Base-by-base conservation (phyloP, 371 early-diverging fungal species). In the Capillidium rhysosporum region DNA sequence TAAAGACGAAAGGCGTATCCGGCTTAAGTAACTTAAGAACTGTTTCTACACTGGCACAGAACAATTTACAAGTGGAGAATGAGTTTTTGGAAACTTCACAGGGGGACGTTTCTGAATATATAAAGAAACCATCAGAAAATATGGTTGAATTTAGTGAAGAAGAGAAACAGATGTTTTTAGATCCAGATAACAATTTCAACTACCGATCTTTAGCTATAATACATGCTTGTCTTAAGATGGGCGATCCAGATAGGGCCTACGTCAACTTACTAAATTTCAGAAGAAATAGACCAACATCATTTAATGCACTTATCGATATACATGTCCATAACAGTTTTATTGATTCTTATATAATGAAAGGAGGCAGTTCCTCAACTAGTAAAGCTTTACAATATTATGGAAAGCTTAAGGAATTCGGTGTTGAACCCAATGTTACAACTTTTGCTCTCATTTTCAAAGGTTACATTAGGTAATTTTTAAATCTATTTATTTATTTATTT, bases 311-410 rank as follows among this genome's bases (percentile, higher is more conserved):
- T 31, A 75, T 78, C 9, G 82, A 87, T 57, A 71, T 76, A 12
- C 70, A 75, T 38, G 66, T 92, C 51, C 79, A 89, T 62, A 92
- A 95, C 61, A 65, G 80, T 25, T 85, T 92, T 41, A 62, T 92
- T 29, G 79, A 83, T 49, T 82, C 82, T 0, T 76, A 82, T 56
- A 64, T 88, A 39, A 71, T 68, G 20, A 63, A 67, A 4, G 46
- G 49, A 24, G 66, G 65, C 8, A 61, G 54, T 46, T 75, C 81
- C 14, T 62, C 73, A 55, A 68, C 70, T 24, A 65, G 66, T 20
- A 68, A 77, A 46, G 88, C 86, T 9, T 59, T 83, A 25, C 63
- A 73, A 40, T 92, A 92, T 90, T 84, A 82, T 56, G 73, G 76
- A 53, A 55, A 66, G 3, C 69, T 84, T 60, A 63, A 72, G 49